A percentile compares a stretch with the other conserved stretches of the same genome.
Conservation (phyloP, 257 asterid species). For the Solanum neorickii region DNA sequence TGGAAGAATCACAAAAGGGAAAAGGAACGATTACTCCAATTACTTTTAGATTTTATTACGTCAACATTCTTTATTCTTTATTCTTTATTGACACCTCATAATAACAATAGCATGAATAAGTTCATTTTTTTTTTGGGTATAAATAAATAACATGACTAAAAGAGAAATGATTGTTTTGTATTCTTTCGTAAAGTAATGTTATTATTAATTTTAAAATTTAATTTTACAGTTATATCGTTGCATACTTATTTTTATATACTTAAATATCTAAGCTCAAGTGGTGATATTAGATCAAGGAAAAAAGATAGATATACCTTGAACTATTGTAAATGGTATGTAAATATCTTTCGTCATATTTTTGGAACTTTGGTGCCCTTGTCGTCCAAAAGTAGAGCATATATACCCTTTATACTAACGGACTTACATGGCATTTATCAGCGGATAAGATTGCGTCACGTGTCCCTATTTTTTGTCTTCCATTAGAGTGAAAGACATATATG, state of each 20-base stretch:
- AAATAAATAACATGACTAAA: not conserved
- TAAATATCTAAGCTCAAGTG: too few relatives aligned
- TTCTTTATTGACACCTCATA: not conserved
- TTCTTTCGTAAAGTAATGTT: not conserved
- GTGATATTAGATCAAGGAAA: too few relatives aligned
- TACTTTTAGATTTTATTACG: not conserved
- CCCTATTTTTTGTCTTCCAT: too few relatives aligned
- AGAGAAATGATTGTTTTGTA: not conserved
- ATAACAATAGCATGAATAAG: not conserved
- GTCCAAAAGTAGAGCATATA: too few relatives aligned
- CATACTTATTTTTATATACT: not conserved
- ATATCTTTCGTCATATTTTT: too few relatives aligned
- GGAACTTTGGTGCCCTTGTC: too few relatives aligned
- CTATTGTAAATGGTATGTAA: too few relatives aligned
- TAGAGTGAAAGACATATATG: too few relatives aligned
- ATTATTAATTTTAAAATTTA: not conserved
- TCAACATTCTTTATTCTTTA: not conserved
- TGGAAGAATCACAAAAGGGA: slow-evolving; percentile 13
- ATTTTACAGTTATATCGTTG: not conserved
- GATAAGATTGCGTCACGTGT: too few relatives aligned
- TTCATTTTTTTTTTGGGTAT: not conserved
- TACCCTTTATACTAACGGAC: too few relatives aligned
- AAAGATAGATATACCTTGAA: too few relatives aligned
- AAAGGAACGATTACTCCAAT: not conserved
- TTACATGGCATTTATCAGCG: too few relatives aligned